Conservation (phyloP, 805 yeast species). For the Ogataea chonburiensis region DNA sequence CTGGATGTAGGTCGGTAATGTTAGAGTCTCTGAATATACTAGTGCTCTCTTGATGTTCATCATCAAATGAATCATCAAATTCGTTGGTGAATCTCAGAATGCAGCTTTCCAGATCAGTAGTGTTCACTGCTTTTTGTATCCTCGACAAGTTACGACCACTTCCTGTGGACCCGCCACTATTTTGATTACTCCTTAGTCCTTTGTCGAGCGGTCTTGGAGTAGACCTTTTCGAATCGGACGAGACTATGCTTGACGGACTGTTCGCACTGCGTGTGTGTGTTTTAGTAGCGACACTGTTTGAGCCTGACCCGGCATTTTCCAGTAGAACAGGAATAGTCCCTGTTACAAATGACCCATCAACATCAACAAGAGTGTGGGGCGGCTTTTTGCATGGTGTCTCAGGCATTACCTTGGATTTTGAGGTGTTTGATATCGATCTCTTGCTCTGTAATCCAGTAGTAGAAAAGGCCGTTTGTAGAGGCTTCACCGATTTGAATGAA, state of each 20-base stretch:
- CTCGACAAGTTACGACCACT: slow-evolving; percentile 22
- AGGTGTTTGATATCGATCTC: slow-evolving; percentile 43
- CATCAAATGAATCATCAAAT: slow-evolving; percentile 38
- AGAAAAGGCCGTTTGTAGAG: slow-evolving; percentile 80
- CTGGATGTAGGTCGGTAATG: background rate
- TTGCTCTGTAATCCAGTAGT: slow-evolving; percentile 70
- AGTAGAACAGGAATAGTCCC: slow-evolving; percentile 14
- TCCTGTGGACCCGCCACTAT: slow-evolving; percentile 13
- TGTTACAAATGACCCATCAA: slow-evolving; percentile 26
- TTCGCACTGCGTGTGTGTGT: slow-evolving; percentile 2
- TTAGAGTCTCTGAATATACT: slow-evolving; percentile 31
- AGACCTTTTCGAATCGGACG: slow-evolving; percentile 11
- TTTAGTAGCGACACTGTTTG: slow-evolving; percentile 1
- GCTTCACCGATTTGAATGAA: slow-evolving; percentile 69
- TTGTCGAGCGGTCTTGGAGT: slow-evolving; percentile 18
- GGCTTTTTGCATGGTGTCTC: slow-evolving; percentile 65
- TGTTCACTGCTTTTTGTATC: slow-evolving; percentile 34
- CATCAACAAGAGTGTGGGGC: slow-evolving; percentile 29
- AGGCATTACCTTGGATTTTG: slow-evolving; percentile 43
- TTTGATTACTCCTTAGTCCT: slow-evolving; percentile 6
- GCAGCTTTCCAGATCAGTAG: slow-evolving; percentile 41
- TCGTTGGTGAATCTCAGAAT: slow-evolving; percentile 40
- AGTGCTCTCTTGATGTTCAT: slow-evolving; percentile 24
- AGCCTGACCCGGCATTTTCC: slow-evolving; percentile 2
- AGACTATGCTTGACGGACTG: slow-evolving; percentile 12